A percentile compares a stretch with the other conserved stretches of the same genome.
These are phyloP conservation scores for Xylaria telfairii DNA, from an alignment of 495 filamentous ascomycete genomes.

Conservation along the genomic window DNA sequence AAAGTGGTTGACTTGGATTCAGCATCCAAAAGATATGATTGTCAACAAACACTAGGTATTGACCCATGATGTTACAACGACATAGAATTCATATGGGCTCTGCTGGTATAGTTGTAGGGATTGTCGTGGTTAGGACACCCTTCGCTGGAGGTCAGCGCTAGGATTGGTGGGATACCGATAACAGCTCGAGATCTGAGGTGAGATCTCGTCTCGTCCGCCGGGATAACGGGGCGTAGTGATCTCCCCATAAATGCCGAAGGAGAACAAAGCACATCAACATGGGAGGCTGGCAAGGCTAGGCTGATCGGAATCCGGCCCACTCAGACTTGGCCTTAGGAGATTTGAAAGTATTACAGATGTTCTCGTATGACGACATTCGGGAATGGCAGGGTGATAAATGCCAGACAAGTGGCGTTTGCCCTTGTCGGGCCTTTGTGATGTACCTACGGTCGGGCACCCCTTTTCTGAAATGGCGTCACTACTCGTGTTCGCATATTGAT, in stretches of 20 bases:
- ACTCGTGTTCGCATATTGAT: slow-evolving; percentile 19
- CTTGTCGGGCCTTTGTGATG: slow-evolving; percentile 3
- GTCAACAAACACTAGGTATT: neutral
- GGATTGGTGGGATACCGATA: slow-evolving; percentile 20
- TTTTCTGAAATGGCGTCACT: slow-evolving; percentile 24
- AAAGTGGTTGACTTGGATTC: neutral
- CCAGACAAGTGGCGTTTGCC: slow-evolving; percentile 10
- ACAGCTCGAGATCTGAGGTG: slow-evolving; percentile 4
- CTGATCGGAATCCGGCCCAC: slow-evolving; percentile 14
- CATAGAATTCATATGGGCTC: neutral
- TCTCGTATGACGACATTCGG: slow-evolving; percentile 26
- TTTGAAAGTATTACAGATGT: slow-evolving; percentile 9
- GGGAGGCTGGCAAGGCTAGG: slow-evolving; percentile 8
- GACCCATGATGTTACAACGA: no score
- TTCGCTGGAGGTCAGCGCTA: neutral
- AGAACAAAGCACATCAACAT: neutral
- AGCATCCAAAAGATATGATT: neutral
- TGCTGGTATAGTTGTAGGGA: neutral
- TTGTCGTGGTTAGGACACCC: neutral
- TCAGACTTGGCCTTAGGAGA: neutral
- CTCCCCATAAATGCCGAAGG: neutral
- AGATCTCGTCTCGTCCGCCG: slow-evolving; percentile 3
- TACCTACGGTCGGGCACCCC: neutral
- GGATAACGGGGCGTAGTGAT: neutral
- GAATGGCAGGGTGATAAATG: neutral